Evolutionary conservation across 192 early-diverging fungal genomes (phyloP), one percentile per base, ranked within the genome.

Genomic region (Coemansia biformis): DNA sequence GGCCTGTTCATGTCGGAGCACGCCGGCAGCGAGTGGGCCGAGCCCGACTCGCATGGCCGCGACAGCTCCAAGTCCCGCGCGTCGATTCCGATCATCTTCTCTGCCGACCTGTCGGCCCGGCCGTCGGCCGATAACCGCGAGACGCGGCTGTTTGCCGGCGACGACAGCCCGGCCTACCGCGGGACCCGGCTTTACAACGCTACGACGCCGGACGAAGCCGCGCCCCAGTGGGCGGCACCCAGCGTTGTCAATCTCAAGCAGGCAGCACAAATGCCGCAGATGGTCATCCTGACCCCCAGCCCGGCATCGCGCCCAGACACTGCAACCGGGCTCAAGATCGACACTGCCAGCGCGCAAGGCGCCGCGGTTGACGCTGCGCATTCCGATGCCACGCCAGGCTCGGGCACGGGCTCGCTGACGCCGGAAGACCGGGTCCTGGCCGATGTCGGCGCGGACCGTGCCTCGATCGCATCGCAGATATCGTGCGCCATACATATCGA

Each of bases 11-110:
- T 59, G 28, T 71, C 67, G 14, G 51, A 55, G 9, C 63, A 63
- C 48, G 63, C 56, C 48, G 51, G 43, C 15, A 71, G 56, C 51
- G 59, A 71, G 22, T 71, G 67, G 67, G 52, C 56, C 32, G 67
- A 63, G 37, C 51, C 60, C 8, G 55, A 38, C 8, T 35, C 49
- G 39, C 53, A 21, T 22, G 33, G n/a, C 5, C 38, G 40, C 7
- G 46, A 16, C 4, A 24, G 37, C 10, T 30, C 47, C 1, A 48
- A 28, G 38, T 55, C 60, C 22, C 67, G 54, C 28, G 48, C 61
- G 5, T 72, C 68, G 0, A 60, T 72, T 17, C 68, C 68, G 4
- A 64, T 72, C 22, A 63, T 64, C 17, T 72, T 60, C 31, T 59
- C 66, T 1, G 36, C 51, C 0, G 57, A 69, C 12, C 29, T 45